Evolutionary conservation across 441 rosid genomes (phyloP).

Genomic region (Erodium moschatum): DNA sequence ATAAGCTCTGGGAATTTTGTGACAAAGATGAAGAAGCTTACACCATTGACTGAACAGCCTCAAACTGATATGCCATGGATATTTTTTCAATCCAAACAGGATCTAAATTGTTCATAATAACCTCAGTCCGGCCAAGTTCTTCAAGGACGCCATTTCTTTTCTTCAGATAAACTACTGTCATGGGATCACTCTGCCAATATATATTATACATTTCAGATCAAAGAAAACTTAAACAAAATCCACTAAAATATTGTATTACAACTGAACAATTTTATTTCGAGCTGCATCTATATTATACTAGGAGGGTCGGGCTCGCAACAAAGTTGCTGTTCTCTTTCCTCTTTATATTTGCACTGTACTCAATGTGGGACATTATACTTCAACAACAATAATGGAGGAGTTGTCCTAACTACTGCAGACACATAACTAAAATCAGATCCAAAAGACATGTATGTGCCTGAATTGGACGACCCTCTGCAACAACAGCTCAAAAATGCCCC

Average conservation of each 20-base stretch:
- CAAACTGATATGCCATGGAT: constrained; percentile 63
- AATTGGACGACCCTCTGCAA: neutral
- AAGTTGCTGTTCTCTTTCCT: neutral
- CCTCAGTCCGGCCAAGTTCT: constrained; percentile 86
- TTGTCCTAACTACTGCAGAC: neutral
- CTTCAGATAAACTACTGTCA: constrained; percentile 51
- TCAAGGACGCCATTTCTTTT: constrained; percentile 53
- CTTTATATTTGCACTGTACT: neutral
- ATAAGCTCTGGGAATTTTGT: neutral
- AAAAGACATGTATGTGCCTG: neutral
- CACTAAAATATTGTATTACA: neutral
- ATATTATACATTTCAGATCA: constrained; percentile 8
- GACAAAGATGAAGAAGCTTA: constrained; percentile 28
- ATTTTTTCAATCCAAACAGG: constrained; percentile 72
- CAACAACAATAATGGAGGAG: neutral
- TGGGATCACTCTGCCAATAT: constrained; percentile 64
- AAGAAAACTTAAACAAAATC: neutral
- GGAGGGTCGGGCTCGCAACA: neutral
- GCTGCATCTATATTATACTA: neutral
- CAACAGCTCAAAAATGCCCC: neutral
- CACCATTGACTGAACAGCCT: constrained; percentile 63
- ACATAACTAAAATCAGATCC: neutral
- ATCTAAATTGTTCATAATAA: constrained; percentile 50
- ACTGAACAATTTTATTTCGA: too few relatives aligned
- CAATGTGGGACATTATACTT: neutral